Conservation (phyloP, 2,329 filamentous ascomycete genomes). For the Zymoseptoria ardabiliae region DNA sequence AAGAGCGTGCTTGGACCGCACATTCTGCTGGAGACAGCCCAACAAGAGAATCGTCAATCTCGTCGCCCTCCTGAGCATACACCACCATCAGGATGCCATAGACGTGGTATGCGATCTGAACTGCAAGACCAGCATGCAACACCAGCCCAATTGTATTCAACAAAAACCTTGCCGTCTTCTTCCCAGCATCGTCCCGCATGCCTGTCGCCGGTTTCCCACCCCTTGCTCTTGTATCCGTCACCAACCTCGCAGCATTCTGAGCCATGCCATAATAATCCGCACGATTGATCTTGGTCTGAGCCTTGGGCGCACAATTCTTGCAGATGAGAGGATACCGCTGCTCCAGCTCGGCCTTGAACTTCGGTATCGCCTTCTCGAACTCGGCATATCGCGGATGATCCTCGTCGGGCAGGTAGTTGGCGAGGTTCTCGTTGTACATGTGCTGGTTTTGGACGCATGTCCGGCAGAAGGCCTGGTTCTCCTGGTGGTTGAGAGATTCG, state of each 20-base stretch:
- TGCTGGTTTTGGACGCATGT: slow-evolving; percentile 86
- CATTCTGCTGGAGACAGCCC: slow-evolving; percentile 15
- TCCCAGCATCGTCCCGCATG: slow-evolving; percentile 38
- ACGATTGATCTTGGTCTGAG: slow-evolving; percentile 41
- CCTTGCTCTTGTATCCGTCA: slow-evolving; percentile 55
- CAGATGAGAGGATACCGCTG: slow-evolving; percentile 85
- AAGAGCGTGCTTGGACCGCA: slow-evolving; percentile 5
- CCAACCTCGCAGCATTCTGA: slow-evolving; percentile 48
- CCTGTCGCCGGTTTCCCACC: slow-evolving; percentile 34
- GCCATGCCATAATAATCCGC: slow-evolving; percentile 28
- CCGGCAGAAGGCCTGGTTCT: slow-evolving; percentile 56
- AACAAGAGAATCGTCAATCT: slow-evolving; percentile 2
- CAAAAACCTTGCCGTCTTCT: slow-evolving; percentile 24
- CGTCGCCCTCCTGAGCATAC: background rate
- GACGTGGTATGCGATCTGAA: slow-evolving; percentile 24
- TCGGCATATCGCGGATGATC: slow-evolving; percentile 61
- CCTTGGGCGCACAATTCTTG: slow-evolving; percentile 66
- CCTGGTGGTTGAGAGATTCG: slow-evolving; percentile 30
- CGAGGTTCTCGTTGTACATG: slow-evolving; percentile 65
- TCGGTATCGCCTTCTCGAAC: slow-evolving; percentile 61
- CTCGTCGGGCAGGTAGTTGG: slow-evolving; percentile 66
- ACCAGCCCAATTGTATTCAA: slow-evolving; percentile 17
- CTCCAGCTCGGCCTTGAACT: slow-evolving; percentile 67
- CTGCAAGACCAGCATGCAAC: slow-evolving; percentile 15
- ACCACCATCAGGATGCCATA: slow-evolving; percentile 18